Conservation (phyloP, 1,284 basidiomycete species). For the Trichosporon coremiiforme region DNA sequence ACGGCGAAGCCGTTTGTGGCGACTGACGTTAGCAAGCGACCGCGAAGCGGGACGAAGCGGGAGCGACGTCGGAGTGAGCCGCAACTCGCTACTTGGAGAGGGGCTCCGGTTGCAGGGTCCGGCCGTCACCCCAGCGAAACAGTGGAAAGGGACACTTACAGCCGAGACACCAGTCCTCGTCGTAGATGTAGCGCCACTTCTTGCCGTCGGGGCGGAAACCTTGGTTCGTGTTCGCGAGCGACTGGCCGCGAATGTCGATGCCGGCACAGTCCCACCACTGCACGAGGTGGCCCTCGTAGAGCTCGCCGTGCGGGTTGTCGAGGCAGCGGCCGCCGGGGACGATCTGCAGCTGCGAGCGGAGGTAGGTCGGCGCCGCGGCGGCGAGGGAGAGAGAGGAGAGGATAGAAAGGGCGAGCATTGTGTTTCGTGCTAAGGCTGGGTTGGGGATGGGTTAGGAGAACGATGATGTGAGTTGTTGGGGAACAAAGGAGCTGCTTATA, state of each 20-base stretch:
- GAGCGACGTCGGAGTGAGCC: too few species aligned
- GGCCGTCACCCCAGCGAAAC: too few species aligned
- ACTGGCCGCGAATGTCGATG: background rate
- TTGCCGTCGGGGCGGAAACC: background rate
- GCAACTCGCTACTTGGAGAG: too few species aligned
- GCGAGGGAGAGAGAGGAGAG: background rate
- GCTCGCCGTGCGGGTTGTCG: background rate
- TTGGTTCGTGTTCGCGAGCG: background rate
- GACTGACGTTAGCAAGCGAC: background rate
- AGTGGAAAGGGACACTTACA: background rate
- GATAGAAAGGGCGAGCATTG: background rate
- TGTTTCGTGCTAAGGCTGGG: background rate
- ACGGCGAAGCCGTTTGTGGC: background rate
- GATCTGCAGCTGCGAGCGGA: background rate
- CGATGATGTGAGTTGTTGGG: background rate
- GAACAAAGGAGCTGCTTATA: background rate
- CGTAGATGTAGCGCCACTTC: background rate
- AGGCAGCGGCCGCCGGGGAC: background rate
- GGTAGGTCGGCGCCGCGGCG: background rate
- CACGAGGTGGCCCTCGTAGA: background rate
- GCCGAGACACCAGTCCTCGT: background rate
- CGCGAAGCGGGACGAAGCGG: background rate
- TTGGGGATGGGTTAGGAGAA: background rate
- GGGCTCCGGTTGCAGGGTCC: too few species aligned
- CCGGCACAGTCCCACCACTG: conserved; percentile 10